Conservation (phyloP, 225 moss, liverwort and hornwort genomes). For the Polytrichum commune region DNA sequence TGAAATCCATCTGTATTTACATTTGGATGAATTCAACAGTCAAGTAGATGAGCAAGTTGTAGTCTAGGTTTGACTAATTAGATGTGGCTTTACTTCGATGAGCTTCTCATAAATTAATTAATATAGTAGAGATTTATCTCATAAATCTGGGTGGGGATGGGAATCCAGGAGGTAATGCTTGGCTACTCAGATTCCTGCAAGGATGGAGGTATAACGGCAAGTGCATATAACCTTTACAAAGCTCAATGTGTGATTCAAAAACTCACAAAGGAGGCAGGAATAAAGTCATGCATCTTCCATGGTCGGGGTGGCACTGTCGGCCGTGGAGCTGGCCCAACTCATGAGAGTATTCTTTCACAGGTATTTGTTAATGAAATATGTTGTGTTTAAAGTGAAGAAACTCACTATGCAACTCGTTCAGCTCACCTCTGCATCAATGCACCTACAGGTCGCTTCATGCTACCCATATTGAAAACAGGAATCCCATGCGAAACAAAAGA, state of each 20-base stretch:
- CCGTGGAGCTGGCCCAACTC: conserved; percentile 98
- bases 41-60: too few relatives aligned
- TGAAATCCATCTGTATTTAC: too few relatives aligned
- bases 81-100: too few relatives aligned
- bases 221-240: conserved; percentile 93
- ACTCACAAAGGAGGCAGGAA: conserved; percentile 75
- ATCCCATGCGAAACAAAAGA: too few relatives aligned
- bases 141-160: background rate
- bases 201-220: conserved; percentile 97
- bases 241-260: conserved; percentile 87
- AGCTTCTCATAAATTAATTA: too few relatives aligned
- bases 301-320: conserved; percentile 98
- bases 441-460: background rate
- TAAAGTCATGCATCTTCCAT: conserved; percentile 90
- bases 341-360: conserved; percentile 98
- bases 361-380: conserved; percentile 28
- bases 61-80: too few relatives aligned
- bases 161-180: conserved; percentile 88
- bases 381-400: too few relatives aligned
- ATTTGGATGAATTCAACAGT: too few relatives aligned
- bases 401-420: too few relatives aligned
- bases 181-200: conserved; percentile 99
- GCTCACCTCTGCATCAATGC: too few relatives aligned
- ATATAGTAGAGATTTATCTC: too few relatives aligned
- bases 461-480: background rate